These are phyloP conservation scores for Candida jianshihensis DNA, from an alignment of 805 yeast genomes.

Conservation along the genomic window DNA sequence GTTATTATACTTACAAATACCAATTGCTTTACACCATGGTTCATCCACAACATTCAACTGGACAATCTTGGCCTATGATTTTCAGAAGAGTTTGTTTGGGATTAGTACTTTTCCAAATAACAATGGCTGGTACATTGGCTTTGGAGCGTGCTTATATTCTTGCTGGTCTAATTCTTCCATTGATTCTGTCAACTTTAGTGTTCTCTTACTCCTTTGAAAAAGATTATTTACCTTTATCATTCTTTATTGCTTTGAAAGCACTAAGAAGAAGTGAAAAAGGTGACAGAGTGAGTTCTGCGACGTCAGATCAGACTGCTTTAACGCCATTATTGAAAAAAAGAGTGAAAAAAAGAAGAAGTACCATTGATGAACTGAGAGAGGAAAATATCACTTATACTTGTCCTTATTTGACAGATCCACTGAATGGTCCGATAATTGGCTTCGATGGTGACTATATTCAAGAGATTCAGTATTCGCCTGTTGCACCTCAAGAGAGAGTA, in stretches of 20 bases:
- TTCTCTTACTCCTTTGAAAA: constrained; percentile 77
- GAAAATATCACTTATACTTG: constrained; percentile 56
- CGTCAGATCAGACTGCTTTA: too few species aligned
- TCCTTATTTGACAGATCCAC: constrained; percentile 59
- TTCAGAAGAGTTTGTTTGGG: constrained; percentile 81
- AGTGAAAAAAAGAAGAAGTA: constrained; percentile 17
- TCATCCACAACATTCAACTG: constrained; percentile 95
- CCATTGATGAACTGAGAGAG: constrained; percentile 23
- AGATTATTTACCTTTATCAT: constrained; percentile 73
- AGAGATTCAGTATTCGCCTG: constrained; percentile 17
- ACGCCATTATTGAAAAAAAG: constrained; percentile 12
- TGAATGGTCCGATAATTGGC: constrained; percentile 82
- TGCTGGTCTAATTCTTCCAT: constrained; percentile 67
- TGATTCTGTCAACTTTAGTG: constrained; percentile 61
- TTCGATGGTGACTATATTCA: constrained; percentile 24
- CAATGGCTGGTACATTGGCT: constrained; percentile 89
- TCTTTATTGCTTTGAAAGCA: constrained; percentile 83
- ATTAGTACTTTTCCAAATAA: constrained; percentile 73
- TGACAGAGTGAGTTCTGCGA: too few species aligned
- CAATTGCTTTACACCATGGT: constrained; percentile 86
- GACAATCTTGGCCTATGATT: constrained; percentile 91
- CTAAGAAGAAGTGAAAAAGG: constrained; percentile 30
- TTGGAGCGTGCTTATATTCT: constrained; percentile 72
- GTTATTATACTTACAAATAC: constrained; percentile 85
- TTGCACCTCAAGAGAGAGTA: constrained; percentile 15